phyloP scores from a whole-genome alignment of 352 stramenopile genomes.

The Pythium insidiosum region DNA sequence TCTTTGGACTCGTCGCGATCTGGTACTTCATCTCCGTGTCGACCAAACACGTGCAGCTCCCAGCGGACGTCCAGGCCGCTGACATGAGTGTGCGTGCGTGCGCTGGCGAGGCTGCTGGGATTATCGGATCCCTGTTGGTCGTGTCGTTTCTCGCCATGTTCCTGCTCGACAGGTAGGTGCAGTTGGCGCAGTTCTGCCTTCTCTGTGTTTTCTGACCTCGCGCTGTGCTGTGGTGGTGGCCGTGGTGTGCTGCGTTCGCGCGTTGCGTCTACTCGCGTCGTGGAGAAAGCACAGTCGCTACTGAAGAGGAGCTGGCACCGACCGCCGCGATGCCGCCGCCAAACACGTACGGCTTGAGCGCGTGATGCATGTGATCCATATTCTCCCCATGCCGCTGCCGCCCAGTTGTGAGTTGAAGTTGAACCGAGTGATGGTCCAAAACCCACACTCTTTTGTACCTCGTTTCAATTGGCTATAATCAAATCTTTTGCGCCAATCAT shows the following conservation, averaged over 20 bases:
- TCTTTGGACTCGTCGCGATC: conserved; percentile 50
- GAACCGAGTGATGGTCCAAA: too few relatives aligned
- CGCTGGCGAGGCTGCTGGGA: conserved; percentile 42
- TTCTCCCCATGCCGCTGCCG: too few relatives aligned
- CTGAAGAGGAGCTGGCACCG: too few relatives aligned
- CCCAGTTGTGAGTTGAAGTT: too few relatives aligned
- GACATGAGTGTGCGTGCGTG: conserved; percentile 57
- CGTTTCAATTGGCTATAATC: too few relatives aligned
- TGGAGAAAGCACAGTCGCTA: conserved; percentile 44
- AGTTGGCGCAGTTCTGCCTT: conserved; percentile 1
- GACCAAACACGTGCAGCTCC: conserved; percentile 40
- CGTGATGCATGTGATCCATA: too few relatives aligned
- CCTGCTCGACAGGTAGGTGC: conserved; percentile 54
- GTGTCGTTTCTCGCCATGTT: conserved; percentile 43
- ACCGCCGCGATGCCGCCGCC: too few relatives aligned
- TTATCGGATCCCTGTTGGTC: conserved; percentile 44
- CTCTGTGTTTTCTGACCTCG: neutral
- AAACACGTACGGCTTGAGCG: too few relatives aligned
- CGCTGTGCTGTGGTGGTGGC: neutral
- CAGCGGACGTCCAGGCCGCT: conserved; percentile 26
- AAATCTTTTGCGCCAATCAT: too few relatives aligned
- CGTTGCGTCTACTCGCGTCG: neutral
- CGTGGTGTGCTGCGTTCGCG: neutral
- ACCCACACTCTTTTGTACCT: too few relatives aligned
- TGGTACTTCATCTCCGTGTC: conserved; percentile 70